Evolutionary conservation across 2,329 filamentous ascomycete genomes (phyloP), one percentile per base, ranked within the genome.

Genomic region (Phymatotrichopsis omnivora): DNA sequence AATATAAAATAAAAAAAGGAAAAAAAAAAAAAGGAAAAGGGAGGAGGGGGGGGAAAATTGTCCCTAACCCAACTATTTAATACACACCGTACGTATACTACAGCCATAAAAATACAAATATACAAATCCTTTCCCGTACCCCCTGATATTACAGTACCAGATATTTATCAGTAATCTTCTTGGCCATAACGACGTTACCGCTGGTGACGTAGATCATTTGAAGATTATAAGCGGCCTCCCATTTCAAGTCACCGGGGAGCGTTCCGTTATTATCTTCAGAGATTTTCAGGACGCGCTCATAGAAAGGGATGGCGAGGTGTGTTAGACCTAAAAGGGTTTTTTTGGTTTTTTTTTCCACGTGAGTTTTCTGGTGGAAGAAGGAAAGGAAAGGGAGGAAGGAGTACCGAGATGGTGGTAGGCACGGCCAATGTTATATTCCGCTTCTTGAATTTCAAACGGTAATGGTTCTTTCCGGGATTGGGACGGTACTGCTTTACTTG

Each of bases 371-470:
- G n/a, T n/a, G n/a, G 14, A 10, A n/a, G 17, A 19, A 22, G 19
- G 14, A 12, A 14, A 8, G 23, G 20, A 8, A 10, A 29, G 23
- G 8, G 5, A 14, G 8, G 28, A 4, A 44, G 5, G 8, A 27
- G 22, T 51, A 54, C 56, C 83, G 8, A 93, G 67, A 47, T 80
- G 70, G 61, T 91, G 82, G 68, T 82, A 91, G 20, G 78, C 74
- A 17, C 85, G 70, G 2, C 74, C 85, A 36, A 86, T 70, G 58
- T 93, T 93, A 65, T 81, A 93, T 59, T 84, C 80, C 6, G 83
- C 83, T 63, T 93, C 85, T 60, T 85, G 81, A 37, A 69, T 64
- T 56, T 79, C 35, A n/a, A n/a, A n/a, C n/a, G n/a, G n/a, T n/a
- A n/a, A n/a, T n/a, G n/a, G n/a, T n/a, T n/a, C n/a, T n/a, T n/a